A percentile compares a stretch with the other conserved stretches of the same genome.
Evolutionary conservation across 768 basidiomycete species (phyloP).

Genomic region (Tulasnella sp.): DNA sequence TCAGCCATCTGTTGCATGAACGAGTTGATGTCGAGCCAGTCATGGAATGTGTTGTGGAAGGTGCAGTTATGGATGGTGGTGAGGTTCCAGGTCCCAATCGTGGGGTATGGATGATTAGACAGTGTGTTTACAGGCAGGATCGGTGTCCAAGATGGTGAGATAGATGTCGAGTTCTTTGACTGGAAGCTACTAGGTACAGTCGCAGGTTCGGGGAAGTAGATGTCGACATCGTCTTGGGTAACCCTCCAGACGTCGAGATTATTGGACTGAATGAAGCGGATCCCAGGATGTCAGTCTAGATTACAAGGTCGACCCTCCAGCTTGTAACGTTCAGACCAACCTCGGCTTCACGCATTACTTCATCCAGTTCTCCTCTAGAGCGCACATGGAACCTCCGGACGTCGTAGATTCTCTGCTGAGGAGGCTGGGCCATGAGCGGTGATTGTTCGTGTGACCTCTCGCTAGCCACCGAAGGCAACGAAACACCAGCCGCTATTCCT

Average conservation of each 20-base stretch:
- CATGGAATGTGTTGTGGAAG: conserved; percentile 42
- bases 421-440: background rate
- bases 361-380: background rate
- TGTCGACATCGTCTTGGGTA: background rate
- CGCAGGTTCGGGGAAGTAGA: background rate
- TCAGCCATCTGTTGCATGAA: conserved; percentile 41
- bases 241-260: conserved; percentile 6
- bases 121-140: background rate
- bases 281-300: background rate
- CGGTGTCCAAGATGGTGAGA: background rate
- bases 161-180: background rate
- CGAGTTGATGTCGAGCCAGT: conserved; percentile 38
- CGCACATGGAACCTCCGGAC: background rate
- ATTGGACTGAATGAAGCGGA: background rate
- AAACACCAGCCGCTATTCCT: background rate
- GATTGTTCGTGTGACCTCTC: background rate
- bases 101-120: background rate
- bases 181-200: background rate
- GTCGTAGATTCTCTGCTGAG: background rate
- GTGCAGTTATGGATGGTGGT: conserved; percentile 13
- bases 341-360: background rate
- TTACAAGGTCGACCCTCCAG: background rate
- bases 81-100: conserved; percentile 7
- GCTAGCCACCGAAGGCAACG: background rate
- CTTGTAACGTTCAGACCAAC: background rate